Evolutionary conservation across 306 rosid species (phyloP).

Genomic region (Lagenaria siceraria): DNA sequence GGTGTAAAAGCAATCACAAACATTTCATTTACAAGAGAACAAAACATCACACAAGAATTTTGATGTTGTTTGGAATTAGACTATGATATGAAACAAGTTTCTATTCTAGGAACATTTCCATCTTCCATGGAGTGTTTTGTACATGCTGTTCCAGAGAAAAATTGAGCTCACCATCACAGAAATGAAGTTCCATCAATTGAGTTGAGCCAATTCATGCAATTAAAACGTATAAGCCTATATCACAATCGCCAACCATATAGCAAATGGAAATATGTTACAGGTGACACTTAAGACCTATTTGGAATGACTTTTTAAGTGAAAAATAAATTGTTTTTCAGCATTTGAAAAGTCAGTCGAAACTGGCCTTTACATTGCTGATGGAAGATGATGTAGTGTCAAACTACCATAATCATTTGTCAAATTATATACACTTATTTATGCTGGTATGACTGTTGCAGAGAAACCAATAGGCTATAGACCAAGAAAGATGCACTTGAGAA

Average conservation of each 20-base stretch:
- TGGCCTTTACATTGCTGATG: not conserved
- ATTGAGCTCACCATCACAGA: not conserved
- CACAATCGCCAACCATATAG: not conserved
- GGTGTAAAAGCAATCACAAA: constrained; percentile 14
- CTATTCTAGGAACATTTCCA: not conserved
- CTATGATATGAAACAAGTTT: not conserved
- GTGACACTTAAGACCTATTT: not conserved
- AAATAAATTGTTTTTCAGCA: too few species aligned
- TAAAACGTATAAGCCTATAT: not conserved
- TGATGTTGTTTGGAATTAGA: not conserved
- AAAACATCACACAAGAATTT: not conserved
- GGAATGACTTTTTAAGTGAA: too few species aligned
- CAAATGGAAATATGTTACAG: not conserved
- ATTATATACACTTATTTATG: not conserved
- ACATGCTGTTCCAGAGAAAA: not conserved
- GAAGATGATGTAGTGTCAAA: not conserved
- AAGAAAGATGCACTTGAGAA: not conserved
- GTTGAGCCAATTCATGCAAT: too few species aligned
- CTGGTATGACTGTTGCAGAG: not conserved
- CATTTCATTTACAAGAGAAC: not conserved
- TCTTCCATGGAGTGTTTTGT: not conserved
- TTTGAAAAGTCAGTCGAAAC: too few species aligned
- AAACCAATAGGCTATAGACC: not conserved
- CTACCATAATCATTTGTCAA: not conserved
- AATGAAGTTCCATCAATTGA: not conserved